Evolutionary conservation across 164 flowering plant genomes (phyloP), one percentile per base, ranked within the genome.

Genomic region (Saururus chinensis): DNA sequence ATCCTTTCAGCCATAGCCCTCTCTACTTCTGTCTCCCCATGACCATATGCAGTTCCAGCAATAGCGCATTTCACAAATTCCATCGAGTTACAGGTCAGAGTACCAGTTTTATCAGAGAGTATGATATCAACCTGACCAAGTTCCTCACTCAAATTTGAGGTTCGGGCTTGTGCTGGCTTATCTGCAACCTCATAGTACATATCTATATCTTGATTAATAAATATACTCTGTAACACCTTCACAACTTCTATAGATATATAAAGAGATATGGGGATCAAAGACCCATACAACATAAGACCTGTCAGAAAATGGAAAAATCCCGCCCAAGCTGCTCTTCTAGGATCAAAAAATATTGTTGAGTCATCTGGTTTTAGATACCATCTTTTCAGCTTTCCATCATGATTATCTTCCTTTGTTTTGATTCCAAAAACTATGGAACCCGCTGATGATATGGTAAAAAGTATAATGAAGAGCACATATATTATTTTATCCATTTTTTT

Each of bases 71-170:
- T 90, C 30, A 88, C 78, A 68, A 90, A 90, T 68, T 90, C 97
- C 97, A 90, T 88, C 4, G 95, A 88, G 74, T 90, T 90, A 69
- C 97, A 83, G 8, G 95, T 90, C 66, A 90, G 67, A 35, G 97
- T 90, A 26, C 97, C 97, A 9, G 95, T 90, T 74, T 90, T 90
- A 70, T 90, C 97, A 19, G 97, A 90, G 11, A 90, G 81, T 69
- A 90, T 81, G 4, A 89, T 80, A 59, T 82, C 77, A 40, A 90
- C 84, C 69, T 84, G 91, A 71, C 97, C 97, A 69, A 90, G 91
- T 67, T 90, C 97, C 75, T 90, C 97, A 65, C 87, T 87, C 73
- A 89, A 76, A 77, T 87, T 90, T 37, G 95, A 87, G 2, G 97
- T 90, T 52, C 88, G 80, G 22, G 96, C 96, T 65, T 56, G 88